phyloP scores from a whole-genome alignment of 345 rosid genomes.

The Salix caprea region DNA sequence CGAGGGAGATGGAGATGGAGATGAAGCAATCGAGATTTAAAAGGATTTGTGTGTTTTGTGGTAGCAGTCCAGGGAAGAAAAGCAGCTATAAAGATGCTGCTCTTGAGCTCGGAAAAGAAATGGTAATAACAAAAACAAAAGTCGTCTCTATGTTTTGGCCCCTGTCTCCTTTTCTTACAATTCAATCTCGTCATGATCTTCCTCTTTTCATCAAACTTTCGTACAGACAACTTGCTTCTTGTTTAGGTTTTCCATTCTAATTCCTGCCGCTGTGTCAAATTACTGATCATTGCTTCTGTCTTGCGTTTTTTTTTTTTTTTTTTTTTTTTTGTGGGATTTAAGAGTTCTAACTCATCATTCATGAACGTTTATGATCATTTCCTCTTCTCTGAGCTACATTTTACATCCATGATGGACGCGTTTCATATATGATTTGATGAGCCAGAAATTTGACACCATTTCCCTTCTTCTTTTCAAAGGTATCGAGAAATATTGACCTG shows the following conservation, averaged over 20 bases:
- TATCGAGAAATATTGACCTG: conserved; percentile 75
- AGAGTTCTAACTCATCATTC: not conserved
- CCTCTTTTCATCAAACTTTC: not conserved
- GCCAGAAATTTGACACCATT: too few species aligned
- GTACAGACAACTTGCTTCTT: not conserved
- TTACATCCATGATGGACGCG: not conserved
- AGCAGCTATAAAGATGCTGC: conserved; percentile 32
- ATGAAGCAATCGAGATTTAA: conserved; percentile 24
- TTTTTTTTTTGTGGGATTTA: not conserved
- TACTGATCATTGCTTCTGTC: not conserved
- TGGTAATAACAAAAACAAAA: conserved; percentile 9
- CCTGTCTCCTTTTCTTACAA: not conserved
- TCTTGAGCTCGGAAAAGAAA: conserved; percentile 27
- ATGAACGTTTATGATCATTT: not conserved
- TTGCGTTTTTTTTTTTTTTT: not conserved
- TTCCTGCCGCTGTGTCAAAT: not conserved
- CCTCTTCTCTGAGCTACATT: conserved; percentile 3
- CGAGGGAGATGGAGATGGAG: conserved; percentile 1
- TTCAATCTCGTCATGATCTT: not conserved
- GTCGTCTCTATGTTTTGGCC: not conserved
- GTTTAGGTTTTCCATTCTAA: not conserved
- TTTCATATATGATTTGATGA: too few species aligned
- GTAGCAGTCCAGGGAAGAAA: conserved; percentile 33
- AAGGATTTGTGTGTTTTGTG: conserved; percentile 31
- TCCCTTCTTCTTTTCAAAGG: conserved; percentile 32